phyloP scores from a whole-genome alignment of 164 flowering plant genomes.

The Euptelea pleiosperma region DNA sequence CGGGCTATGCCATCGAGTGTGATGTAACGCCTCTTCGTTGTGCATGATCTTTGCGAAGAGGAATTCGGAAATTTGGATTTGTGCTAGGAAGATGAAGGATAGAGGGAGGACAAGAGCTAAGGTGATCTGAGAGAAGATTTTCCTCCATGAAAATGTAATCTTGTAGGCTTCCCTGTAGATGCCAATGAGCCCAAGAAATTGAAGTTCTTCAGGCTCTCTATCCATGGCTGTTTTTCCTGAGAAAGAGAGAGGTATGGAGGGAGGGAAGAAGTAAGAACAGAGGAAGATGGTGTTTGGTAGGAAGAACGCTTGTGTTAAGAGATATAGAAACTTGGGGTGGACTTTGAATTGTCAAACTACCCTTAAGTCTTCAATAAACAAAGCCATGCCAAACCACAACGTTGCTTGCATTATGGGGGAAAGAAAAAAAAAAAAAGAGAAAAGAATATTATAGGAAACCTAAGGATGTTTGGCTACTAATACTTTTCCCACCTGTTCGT shows the following conservation, averaged over 20 bases:
- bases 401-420: not conserved
- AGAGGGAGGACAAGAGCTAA: conserved; percentile 27
- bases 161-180: conserved; percentile 25
- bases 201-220: conserved; percentile 27
- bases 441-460: too few relatives aligned
- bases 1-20: conserved; percentile 11
- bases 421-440: not conserved
- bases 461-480: too few relatives aligned
- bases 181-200: conserved; percentile 26
- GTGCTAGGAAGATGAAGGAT: conserved; percentile 24
- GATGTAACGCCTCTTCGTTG: not conserved
- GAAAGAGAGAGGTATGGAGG: too few relatives aligned
- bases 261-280: too few relatives aligned
- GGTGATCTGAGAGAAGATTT: conserved; percentile 27
- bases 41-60: conserved; percentile 15
- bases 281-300: not conserved
- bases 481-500: too few relatives aligned
- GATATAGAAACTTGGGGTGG: not conserved
- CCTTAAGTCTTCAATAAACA: not conserved
- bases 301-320: not conserved
- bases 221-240: too few relatives aligned
- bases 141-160: conserved; percentile 20
- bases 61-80: conserved; percentile 12
- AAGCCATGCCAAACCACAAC: not conserved
- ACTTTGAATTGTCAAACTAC: not conserved